Evolutionary conservation across 768 basidiomycete species (phyloP).

Genomic region (Boletus speciosus): DNA sequence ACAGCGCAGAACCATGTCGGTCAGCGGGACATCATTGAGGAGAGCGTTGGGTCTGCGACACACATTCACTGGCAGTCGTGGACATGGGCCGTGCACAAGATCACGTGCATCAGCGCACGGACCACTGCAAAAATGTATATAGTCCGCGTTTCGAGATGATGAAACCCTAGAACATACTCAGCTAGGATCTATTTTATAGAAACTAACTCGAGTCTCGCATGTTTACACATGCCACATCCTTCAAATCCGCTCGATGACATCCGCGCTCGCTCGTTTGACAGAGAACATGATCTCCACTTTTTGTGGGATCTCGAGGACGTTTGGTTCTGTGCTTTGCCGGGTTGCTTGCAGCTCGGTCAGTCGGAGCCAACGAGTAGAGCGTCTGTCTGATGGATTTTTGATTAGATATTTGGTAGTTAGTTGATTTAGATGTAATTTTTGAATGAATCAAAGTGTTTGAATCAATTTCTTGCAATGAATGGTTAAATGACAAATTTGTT

Average conservation of each 20-base stretch:
- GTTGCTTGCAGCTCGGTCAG: slow-evolving; percentile 26
- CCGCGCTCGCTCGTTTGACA: slow-evolving; percentile 60
- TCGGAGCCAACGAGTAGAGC: slow-evolving; percentile 49
- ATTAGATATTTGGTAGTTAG: no score
- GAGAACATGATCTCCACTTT: slow-evolving; percentile 52
- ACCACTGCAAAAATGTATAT: slow-evolving; percentile 36
- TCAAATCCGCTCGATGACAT: slow-evolving; percentile 71
- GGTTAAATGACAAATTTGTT: no score
- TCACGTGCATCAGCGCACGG: slow-evolving; percentile 32
- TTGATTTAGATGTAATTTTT: no score
- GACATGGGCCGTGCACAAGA: no score
- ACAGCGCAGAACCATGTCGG: slow-evolving; percentile 72
- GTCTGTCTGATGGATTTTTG: slow-evolving; percentile 59
- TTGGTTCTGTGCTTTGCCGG: slow-evolving; percentile 39
- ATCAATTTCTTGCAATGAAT: no score
- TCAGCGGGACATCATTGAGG: slow-evolving; percentile 20
- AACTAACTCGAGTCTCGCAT: slow-evolving; percentile 78
- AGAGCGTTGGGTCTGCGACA: no score
- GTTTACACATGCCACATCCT: slow-evolving; percentile 72
- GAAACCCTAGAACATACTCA: slow-evolving; percentile 69
- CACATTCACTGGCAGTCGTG: no score
- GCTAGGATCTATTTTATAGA: slow-evolving; percentile 80
- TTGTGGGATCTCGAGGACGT: slow-evolving; percentile 57
- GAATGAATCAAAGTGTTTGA: no score
- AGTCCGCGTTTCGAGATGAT: slow-evolving; percentile 14